A percentile compares a stretch with the other conserved stretches of the same genome.
phyloP scores from a whole-genome alignment of 805 yeast genomes.

The Blastobotrys mokoenaii region DNA sequence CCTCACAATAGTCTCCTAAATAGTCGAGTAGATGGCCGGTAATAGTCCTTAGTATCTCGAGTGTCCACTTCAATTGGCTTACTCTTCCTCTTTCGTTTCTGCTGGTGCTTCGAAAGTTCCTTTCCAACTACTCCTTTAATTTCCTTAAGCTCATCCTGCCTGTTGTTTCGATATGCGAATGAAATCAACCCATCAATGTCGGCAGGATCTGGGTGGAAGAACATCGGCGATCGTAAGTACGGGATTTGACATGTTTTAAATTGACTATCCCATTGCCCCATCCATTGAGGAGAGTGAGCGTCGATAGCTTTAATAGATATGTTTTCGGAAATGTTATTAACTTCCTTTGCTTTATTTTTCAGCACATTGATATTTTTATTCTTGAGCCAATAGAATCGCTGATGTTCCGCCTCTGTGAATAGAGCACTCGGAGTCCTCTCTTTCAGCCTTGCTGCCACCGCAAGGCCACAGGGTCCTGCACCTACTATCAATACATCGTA shows the following conservation, averaged over 20 bases:
- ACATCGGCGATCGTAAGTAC: constrained; percentile 38
- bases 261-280: constrained; percentile 39
- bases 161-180: constrained; percentile 28
- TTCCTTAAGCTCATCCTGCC: constrained; percentile 34
- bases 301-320: constrained; percentile 34
- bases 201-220: constrained; percentile 39
- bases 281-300: constrained; percentile 26
- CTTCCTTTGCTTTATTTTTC: not conserved
- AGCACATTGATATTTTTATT: constrained; percentile 22
- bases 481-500: constrained; percentile 36
- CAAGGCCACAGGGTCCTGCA: constrained; percentile 40
- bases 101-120: constrained; percentile 37
- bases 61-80: constrained; percentile 28
- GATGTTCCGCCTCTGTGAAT: constrained; percentile 41
- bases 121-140: constrained; percentile 37
- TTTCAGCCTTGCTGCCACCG: constrained; percentile 35
- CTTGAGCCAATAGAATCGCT: constrained; percentile 37
- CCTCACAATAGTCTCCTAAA: constrained; percentile 35
- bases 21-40: constrained; percentile 35
- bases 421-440: constrained; percentile 37
- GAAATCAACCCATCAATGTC: constrained; percentile 38
- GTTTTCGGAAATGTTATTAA: constrained; percentile 12
- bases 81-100: constrained; percentile 8
- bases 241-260: constrained; percentile 37
- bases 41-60: constrained; percentile 39